A percentile compares a stretch with the other conserved stretches of the same genome.
Evolutionary conservation across 495 filamentous ascomycete genomes (phyloP).

Genomic region (Cercophora scortea): DNA sequence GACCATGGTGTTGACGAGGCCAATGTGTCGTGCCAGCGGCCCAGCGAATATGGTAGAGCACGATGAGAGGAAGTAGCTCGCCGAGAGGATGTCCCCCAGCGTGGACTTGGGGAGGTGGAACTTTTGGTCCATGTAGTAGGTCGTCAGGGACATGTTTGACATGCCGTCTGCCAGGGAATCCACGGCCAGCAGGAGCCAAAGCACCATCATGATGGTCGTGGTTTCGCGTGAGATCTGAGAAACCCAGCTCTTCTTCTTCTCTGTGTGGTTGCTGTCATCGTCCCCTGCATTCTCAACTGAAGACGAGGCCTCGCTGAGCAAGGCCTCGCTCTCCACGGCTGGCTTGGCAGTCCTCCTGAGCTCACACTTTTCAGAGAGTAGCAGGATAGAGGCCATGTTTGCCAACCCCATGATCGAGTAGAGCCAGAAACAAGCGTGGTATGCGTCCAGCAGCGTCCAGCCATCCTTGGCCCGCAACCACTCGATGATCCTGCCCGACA

Average conservation of each 20-base stretch:
- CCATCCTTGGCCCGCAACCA: constrained; percentile 16
- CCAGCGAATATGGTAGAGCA: constrained; percentile 62
- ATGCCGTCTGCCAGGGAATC: constrained; percentile 77
- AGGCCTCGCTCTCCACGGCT: neutral
- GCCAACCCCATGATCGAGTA: constrained; percentile 29
- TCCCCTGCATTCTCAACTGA: neutral
- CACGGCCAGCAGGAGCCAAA: constrained; percentile 69
- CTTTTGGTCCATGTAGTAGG: constrained; percentile 71
- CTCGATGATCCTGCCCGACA: constrained; percentile 32
- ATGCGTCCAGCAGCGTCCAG: constrained; percentile 28
- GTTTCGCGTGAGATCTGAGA: constrained; percentile 50
- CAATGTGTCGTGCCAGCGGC: constrained; percentile 67
- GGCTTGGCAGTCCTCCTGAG: constrained; percentile 14
- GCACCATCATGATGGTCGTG: constrained; percentile 52
- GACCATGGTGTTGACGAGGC: constrained; percentile 57
- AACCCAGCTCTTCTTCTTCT: constrained; percentile 18
- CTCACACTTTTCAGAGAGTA: constrained; percentile 29
- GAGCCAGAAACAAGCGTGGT: constrained; percentile 31
- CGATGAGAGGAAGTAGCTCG: constrained; percentile 23
- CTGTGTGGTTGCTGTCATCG: neutral
- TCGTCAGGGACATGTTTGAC: constrained; percentile 62
- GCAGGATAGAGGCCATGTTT: constrained; percentile 22
- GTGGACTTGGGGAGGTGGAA: constrained; percentile 59
- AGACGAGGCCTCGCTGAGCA: neutral
- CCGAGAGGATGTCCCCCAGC: constrained; percentile 34